These are phyloP conservation scores for Lizonia empirigonia DNA, from an alignment of 2,329 filamentous ascomycete species.

Conservation along the genomic window DNA sequence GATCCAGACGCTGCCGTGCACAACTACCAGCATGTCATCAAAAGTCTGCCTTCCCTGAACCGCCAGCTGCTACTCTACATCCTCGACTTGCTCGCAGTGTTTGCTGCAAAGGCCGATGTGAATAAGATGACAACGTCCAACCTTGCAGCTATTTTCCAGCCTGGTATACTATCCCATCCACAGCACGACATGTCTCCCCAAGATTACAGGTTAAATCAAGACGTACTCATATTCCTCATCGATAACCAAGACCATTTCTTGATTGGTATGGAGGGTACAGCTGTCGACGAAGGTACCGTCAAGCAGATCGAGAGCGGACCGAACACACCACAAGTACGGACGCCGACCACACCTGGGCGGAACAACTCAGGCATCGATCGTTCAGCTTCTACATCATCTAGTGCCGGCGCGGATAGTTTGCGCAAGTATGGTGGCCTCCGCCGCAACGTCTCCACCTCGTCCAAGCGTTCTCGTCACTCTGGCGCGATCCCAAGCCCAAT, in stretches of 20 bases:
- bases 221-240: conserved; percentile 95
- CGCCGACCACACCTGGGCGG: conserved; percentile 53
- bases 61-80: conserved; percentile 94
- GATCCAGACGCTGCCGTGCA: conserved; percentile 76
- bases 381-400: conserved; percentile 70
- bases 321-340: conserved; percentile 57
- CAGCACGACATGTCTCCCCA: conserved; percentile 92
- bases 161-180: conserved; percentile 92
- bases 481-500: conserved; percentile 71
- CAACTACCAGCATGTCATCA: conserved; percentile 88
- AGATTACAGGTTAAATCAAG: conserved; percentile 94
- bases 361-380: conserved; percentile 67
- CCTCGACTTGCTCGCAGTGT: conserved; percentile 91
- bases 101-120: conserved; percentile 93
- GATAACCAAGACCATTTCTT: conserved; percentile 98
- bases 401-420: conserved; percentile 85
- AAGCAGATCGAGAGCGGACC: conserved; percentile 73
- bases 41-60: conserved; percentile 89
- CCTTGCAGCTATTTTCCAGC: conserved; percentile 95
- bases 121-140: conserved; percentile 98
- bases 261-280: conserved; percentile 98
- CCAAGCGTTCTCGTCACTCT: conserved; percentile 80
- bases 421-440: conserved; percentile 79
- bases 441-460: conserved; percentile 90
- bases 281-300: conserved; percentile 81